Conservation (phyloP, 768 basidiomycete genomes). For the Holtermannia corniformis region DNA sequence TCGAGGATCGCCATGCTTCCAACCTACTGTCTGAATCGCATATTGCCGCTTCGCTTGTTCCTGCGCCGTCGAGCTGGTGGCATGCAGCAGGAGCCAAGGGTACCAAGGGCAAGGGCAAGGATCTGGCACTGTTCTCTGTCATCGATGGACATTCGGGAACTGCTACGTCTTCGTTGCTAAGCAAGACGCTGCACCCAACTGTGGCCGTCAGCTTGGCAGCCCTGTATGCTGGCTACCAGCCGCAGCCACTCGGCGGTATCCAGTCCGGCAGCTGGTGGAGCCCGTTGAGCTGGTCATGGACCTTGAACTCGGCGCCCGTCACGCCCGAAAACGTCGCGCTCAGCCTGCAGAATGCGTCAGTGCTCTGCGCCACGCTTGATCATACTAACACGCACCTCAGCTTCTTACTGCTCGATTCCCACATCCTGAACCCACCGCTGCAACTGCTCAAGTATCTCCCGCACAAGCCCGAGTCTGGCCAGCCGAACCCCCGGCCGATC, state of each 20-base stretch:
- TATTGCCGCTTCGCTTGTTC: background rate
- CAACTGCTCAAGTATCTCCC: conserved; percentile 47
- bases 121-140: conserved; percentile 73
- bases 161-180: conserved; percentile 73
- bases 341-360: conserved; percentile 15
- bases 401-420: conserved; percentile 73
- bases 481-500: conserved; percentile 5
- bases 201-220: conserved; percentile 61
- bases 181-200: conserved; percentile 71
- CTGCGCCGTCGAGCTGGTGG: background rate
- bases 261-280: conserved; percentile 7
- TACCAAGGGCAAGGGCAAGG: conserved; percentile 44
- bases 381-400: conserved; percentile 46
- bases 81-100: conserved; percentile 13
- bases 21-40: background rate
- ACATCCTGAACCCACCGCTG: conserved; percentile 69
- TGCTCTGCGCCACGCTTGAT: background rate
- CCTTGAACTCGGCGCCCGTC: conserved; percentile 2
- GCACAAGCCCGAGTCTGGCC: conserved; percentile 1
- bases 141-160: conserved; percentile 65
- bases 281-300: conserved; percentile 11
- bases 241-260: conserved; percentile 1
- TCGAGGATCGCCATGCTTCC: background rate
- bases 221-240: conserved; percentile 17
- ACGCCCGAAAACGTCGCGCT: conserved; percentile 13